Conservation (phyloP, 208 protist genomes). For the Trichomonas vaginalis region DNA sequence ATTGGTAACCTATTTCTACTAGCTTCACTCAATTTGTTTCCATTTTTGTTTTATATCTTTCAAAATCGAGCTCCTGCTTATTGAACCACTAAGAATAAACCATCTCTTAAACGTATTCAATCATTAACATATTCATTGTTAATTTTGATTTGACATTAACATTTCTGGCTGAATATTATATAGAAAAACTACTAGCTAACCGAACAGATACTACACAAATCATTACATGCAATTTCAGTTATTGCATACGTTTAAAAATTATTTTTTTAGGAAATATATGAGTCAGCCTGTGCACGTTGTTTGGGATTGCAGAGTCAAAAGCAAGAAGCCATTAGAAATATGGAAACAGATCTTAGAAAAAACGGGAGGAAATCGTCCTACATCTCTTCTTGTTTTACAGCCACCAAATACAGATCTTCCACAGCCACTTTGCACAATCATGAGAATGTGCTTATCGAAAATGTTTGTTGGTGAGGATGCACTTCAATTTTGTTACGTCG, state of each 20-base stretch:
- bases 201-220: no score
- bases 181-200: no score
- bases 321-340: background rate
- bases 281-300: background rate
- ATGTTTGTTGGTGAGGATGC: constrained; percentile 11
- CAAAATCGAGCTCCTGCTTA: no score
- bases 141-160: no score
- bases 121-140: no score
- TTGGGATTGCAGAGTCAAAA: background rate
- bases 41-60: no score
- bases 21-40: no score
- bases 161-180: no score
- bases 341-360: background rate
- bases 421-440: background rate
- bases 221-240: no score
- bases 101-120: no score
- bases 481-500: background rate
- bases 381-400: background rate
- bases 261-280: background rate
- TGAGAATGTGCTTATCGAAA: background rate
- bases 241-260: constrained; percentile 10
- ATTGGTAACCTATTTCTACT: no score
- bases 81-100: no score
- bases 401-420: background rate
- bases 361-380: background rate